Percentiles rank a stretch among this genome's conserved stretches.
Conservation (phyloP, 2,329 filamentous ascomycete species). For the Ceratocystis harringtonii region DNA sequence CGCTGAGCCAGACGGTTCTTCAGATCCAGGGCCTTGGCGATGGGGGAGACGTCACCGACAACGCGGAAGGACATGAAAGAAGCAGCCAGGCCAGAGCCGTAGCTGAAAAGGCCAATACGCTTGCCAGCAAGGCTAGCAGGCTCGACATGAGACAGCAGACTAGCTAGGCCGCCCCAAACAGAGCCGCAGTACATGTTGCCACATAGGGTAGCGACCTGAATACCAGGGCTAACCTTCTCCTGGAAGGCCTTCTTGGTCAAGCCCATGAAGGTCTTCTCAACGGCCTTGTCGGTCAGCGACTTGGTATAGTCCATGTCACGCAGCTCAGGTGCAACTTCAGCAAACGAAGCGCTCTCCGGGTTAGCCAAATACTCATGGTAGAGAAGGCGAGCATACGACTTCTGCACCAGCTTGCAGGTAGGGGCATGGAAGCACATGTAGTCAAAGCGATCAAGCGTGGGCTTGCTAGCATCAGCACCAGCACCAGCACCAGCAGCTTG, state of each 20-base stretch:
- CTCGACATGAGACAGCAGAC: conserved; percentile 50
- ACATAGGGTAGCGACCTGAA: conserved; percentile 64
- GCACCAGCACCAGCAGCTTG: conserved; percentile 27
- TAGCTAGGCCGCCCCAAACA: conserved; percentile 62
- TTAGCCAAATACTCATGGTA: conserved; percentile 74
- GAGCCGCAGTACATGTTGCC: conserved; percentile 56
- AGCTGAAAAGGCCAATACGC: conserved; percentile 63
- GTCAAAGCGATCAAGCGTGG: conserved; percentile 64
- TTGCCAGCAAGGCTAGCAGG: conserved; percentile 52
- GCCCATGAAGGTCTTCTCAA: conserved; percentile 77
- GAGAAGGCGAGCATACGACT: conserved; percentile 68
- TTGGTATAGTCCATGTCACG: conserved; percentile 65
- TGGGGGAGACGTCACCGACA: conserved; percentile 51
- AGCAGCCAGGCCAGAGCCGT: conserved; percentile 59
- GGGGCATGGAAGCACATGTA: conserved; percentile 72
- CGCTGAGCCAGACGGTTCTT: conserved; percentile 51
- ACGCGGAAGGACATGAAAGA: conserved; percentile 62
- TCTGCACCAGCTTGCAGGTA: conserved; percentile 75
- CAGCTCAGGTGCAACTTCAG: conserved; percentile 60
- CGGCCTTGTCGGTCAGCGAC: conserved; percentile 64
- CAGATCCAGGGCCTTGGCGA: conserved; percentile 55
- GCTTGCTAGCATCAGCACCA: conserved; percentile 33
- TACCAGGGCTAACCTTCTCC: conserved; percentile 58
- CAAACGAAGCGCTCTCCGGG: conserved; percentile 51
- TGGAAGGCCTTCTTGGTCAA: conserved; percentile 73